Percentiles rank a stretch among this genome's conserved stretches.
These are phyloP conservation scores for Saccharata proteae DNA, from an alignment of 2,329 filamentous ascomycete species.

Conservation along the genomic window DNA sequence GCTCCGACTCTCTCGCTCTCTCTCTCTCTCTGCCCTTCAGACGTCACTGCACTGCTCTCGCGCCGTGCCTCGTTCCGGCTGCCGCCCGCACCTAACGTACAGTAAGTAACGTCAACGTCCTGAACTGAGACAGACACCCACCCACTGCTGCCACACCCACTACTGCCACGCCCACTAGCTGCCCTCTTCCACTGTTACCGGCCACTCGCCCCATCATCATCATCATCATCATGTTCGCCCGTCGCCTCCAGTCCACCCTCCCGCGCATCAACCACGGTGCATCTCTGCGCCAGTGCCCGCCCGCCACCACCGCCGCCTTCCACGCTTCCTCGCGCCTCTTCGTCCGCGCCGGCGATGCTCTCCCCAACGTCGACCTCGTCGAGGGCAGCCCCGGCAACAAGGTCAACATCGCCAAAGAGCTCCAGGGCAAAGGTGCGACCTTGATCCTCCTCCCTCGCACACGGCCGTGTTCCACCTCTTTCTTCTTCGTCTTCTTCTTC, in stretches of 20 bases:
- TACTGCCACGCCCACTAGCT: too few relatives aligned
- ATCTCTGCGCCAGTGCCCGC: background rate
- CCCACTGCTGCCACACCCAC: too few relatives aligned
- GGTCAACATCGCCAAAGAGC: constrained; percentile 71
- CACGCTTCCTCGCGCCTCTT: constrained; percentile 50
- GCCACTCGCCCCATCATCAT: constrained; percentile 1
- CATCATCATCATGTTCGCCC: constrained; percentile 7
- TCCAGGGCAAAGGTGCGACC: constrained; percentile 66
- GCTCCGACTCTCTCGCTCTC: too few relatives aligned
- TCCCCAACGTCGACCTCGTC: constrained; percentile 67
- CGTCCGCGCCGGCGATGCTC: constrained; percentile 66
- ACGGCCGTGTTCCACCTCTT: too few relatives aligned
- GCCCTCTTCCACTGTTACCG: too few relatives aligned
- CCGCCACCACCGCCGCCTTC: constrained; percentile 33
- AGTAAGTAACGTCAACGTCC: too few relatives aligned
- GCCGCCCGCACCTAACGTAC: too few relatives aligned
- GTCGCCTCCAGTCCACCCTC: constrained; percentile 6
- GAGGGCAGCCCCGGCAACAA: constrained; percentile 86
- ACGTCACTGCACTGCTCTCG: too few relatives aligned
- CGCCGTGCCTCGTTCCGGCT: too few relatives aligned
- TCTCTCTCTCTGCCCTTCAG: too few relatives aligned
- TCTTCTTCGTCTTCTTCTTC: constrained; percentile 1
- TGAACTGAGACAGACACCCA: too few relatives aligned
- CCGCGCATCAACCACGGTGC: constrained; percentile 3
- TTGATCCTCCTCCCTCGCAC: too few relatives aligned